Base-by-base conservation (phyloP, 306 rosid species). In the Corylus heterophylla region DNA sequence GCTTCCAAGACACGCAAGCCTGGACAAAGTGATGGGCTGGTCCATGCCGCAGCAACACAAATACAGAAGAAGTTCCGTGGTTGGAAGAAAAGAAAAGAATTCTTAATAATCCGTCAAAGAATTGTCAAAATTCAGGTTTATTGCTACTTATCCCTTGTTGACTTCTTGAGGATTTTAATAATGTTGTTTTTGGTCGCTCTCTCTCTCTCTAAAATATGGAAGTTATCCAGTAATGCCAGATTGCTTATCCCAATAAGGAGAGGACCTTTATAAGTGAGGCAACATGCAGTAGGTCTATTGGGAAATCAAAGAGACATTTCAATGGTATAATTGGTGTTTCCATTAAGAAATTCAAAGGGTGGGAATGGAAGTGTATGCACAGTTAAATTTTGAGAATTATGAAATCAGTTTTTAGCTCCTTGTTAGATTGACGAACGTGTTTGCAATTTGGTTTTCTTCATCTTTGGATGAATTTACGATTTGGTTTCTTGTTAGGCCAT, bases 31-130 rank as follows among this genome's bases (percentile, higher is more conserved):
- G 70, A 87, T 74, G 88, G 90, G 74, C 81, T 76, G 45, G 85
- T 76, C 78, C 80, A 91, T 80, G 55, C 87, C 69, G 97, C 98
- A 45, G 98, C 98, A 18, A 58, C 76, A 79, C 91, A 81, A 42
- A 93, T 93, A 83, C 98, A 93, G 91, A 93, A 93, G 64, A 93
- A 93, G 85, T 93, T 75, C 18, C 98, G 98, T 61, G 97, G 98
- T 84, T 93, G 97, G 97, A 91, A 77, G 87, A 90, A 84, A 86
- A 93, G 97, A 88, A 91, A 86, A 88, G 97, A 93, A 54, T 93
- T 93, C 88, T 79, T 93, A 82, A 78, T 87, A 74, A 91, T 87
- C 81, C 97, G 95, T 56, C 93, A 91, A 85, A 82, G 98, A 90
- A 82, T 93, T 87, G 98, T 93, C 62, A 93, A 90, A 87, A 91